Evolutionary conservation across 2,329 filamentous ascomycete genomes (phyloP).

Genomic region (Cladosporium colombiae): DNA sequence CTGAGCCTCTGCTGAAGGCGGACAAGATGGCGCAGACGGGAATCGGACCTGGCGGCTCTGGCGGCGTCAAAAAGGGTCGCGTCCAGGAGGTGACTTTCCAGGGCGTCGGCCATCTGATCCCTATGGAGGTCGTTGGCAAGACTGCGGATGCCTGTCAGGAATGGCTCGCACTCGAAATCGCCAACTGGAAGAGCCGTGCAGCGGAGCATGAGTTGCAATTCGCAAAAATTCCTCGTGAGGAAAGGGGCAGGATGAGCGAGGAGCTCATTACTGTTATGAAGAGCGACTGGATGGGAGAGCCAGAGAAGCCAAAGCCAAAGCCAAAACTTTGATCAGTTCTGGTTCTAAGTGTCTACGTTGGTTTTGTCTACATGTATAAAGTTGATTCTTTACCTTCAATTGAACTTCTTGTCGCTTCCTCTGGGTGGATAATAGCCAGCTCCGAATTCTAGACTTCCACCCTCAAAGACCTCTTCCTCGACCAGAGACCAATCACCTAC

Average conservation of each 20-base stretch:
- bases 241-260: slow-evolving; percentile 34
- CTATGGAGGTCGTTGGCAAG: slow-evolving; percentile 72
- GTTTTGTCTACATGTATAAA: not conserved
- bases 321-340: slow-evolving; percentile 8
- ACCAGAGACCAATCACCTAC: slow-evolving; percentile 45
- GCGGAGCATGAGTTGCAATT: slow-evolving; percentile 31
- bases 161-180: slow-evolving; percentile 41
- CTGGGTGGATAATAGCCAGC: slow-evolving; percentile 49
- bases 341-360: not conserved
- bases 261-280: slow-evolving; percentile 30
- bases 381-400: slow-evolving; percentile 29
- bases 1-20: slow-evolving; percentile 50
- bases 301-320: slow-evolving; percentile 12
- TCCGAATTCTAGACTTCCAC: slow-evolving; percentile 52
- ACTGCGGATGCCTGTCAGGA: slow-evolving; percentile 58
- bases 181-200: slow-evolving; percentile 38
- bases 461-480: slow-evolving; percentile 44
- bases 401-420: slow-evolving; percentile 40
- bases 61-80: slow-evolving; percentile 62
- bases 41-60: slow-evolving; percentile 65
- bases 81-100: slow-evolving; percentile 68
- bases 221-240: slow-evolving; percentile 29
- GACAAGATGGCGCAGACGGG: slow-evolving; percentile 67
- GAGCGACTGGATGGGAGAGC: slow-evolving; percentile 26
- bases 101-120: slow-evolving; percentile 74